Evolutionary conservation across 257 asterid species (phyloP), one percentile per base, ranked within the genome.

Genomic region (Cruciata laevipes): DNA sequence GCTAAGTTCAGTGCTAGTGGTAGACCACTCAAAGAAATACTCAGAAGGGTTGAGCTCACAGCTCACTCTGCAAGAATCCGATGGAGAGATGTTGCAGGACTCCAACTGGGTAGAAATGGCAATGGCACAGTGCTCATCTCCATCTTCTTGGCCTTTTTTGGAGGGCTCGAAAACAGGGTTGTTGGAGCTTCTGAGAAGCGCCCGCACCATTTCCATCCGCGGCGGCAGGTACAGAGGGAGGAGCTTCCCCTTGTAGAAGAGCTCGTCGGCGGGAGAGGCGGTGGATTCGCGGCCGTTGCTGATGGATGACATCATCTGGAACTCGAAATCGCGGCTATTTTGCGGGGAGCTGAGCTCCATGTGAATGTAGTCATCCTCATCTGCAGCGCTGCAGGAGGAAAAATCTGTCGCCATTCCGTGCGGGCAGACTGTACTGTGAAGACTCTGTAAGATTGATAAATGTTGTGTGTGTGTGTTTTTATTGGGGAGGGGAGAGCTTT

Each of bases 191-290:
- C 72, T 32, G 42, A 75, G 82, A 70, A 82, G 85, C 31, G 77
- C 80, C n/a, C 73, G 78, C 49, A 84, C 85, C 94, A 86, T 82
- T 57, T 79, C 83, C 69, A 81, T 76, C 75, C 92, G 80, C 2
- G 95, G 87, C 27, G 84, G 89, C 81, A 80, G 85, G 77, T 82
- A 83, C 66, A 93, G 98, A 5, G 98, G 98, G 71, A 90, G 90
- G 78, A 90, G 96, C 23, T 79, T 84, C 61, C 98, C 98, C 18
- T 87, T 86, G 88, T 81, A 83, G 75, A 93, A 93, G 73, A 93
- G 97, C 61, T 90, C 94, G 69, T 93, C 98, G 12, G 97, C 98
- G 0, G 93, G 85, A 47, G 77, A 84, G 51, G 84, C 67, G 27
- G 76, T 68, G 75, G 81, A 12, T 17, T 75, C 80, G 23, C 59